Evolutionary conservation across 345 rosid genomes (phyloP).

Genomic region (Murraya paniculata): DNA sequence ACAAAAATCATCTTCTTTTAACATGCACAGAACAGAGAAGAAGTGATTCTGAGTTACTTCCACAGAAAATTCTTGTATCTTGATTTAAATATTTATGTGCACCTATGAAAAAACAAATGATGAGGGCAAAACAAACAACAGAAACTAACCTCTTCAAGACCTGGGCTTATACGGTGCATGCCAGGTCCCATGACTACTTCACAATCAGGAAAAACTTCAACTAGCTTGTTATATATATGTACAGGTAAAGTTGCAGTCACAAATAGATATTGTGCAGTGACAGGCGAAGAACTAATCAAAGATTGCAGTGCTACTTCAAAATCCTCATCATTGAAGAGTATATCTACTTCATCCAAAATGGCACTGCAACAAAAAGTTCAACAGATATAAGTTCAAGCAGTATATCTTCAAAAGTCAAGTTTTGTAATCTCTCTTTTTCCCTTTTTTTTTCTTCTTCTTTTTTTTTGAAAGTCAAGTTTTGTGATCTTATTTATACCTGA

Average conservation of each 20-base stretch:
- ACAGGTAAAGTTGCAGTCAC: slow-evolving; percentile 91
- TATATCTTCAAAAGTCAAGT: background rate
- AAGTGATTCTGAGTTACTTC: background rate
- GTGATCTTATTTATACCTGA: background rate
- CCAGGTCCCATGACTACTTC: slow-evolving; percentile 92
- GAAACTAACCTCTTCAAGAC: slow-evolving; percentile 81
- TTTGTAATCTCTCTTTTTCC: background rate
- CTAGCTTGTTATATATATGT: slow-evolving; percentile 76
- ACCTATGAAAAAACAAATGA: background rate
- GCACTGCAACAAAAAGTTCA: slow-evolving; percentile 46
- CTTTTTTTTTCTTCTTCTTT: too few relatives aligned
- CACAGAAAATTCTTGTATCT: background rate
- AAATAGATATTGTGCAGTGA: slow-evolving; percentile 77
- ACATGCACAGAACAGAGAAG: background rate
- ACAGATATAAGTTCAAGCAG: background rate
- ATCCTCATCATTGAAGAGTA: slow-evolving; percentile 75
- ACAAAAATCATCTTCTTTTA: background rate
- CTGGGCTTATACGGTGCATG: slow-evolving; percentile 73
- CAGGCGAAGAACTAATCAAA: slow-evolving; percentile 66
- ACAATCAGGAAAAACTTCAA: slow-evolving; percentile 82
- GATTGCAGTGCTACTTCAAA: slow-evolving; percentile 74
- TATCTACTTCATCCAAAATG: slow-evolving; percentile 88
- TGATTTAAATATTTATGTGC: background rate
- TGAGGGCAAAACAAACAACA: background rate
- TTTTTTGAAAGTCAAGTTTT: too few relatives aligned